phyloP scores from a whole-genome alignment of 805 yeast species.

The Saccharomycopsis fibuligera region DNA sequence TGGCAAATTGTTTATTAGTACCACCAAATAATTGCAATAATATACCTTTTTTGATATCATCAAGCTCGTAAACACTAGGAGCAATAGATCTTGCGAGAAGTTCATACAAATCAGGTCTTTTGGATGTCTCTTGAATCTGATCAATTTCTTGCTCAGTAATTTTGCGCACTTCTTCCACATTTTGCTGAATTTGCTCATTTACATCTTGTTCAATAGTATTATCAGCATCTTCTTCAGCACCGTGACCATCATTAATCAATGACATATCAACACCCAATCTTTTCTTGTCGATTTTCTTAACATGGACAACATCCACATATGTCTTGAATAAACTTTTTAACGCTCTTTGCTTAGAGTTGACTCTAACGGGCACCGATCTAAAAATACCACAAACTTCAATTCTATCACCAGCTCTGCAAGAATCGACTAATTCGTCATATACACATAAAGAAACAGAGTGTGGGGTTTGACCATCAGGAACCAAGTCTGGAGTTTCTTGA shows the following conservation, averaged over 20 bases:
- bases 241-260: slow-evolving; percentile 34
- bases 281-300: slow-evolving; percentile 76
- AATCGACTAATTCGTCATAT: slow-evolving; percentile 92
- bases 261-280: slow-evolving; percentile 76
- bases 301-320: slow-evolving; percentile 88
- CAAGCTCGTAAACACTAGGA: slow-evolving; percentile 95
- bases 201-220: slow-evolving; percentile 41
- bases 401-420: slow-evolving; percentile 94
- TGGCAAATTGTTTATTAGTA: slow-evolving; percentile 76
- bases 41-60: slow-evolving; percentile 94
- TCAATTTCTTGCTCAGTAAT: slow-evolving; percentile 64
- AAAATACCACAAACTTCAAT: slow-evolving; percentile 93
- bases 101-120: slow-evolving; percentile 77
- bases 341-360: slow-evolving; percentile 78
- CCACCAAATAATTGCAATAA: slow-evolving; percentile 93
- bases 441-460: slow-evolving; percentile 91
- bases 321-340: slow-evolving; percentile 84
- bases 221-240: slow-evolving; percentile 29
- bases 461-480: slow-evolving; percentile 98
- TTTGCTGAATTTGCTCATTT: slow-evolving; percentile 49
- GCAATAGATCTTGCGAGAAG: slow-evolving; percentile 85
- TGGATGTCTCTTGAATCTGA: slow-evolving; percentile 53
- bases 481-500: slow-evolving; percentile 93
- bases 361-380: slow-evolving; percentile 85
- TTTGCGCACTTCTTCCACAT: slow-evolving; percentile 69